phyloP scores from a whole-genome alignment of 306 rosid genomes.

The Prunus mongolica region DNA sequence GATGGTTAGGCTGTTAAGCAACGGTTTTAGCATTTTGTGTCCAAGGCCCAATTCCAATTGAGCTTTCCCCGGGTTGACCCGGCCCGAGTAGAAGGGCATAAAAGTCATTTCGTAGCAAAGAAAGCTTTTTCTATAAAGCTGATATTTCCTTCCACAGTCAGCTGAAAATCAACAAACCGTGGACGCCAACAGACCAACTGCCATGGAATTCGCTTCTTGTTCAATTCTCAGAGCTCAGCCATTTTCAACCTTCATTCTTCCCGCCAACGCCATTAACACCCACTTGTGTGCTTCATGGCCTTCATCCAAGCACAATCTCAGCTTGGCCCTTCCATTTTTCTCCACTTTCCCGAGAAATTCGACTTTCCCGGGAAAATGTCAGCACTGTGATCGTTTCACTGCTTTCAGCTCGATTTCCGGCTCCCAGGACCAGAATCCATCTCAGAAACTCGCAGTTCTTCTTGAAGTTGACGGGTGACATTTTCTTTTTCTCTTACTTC shows the following conservation, averaged over 20 bases:
- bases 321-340: conserved; percentile 24
- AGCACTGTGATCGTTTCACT: conserved; percentile 29
- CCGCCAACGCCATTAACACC: background rate
- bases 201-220: conserved; percentile 42
- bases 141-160: background rate
- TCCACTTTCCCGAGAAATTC: conserved; percentile 19
- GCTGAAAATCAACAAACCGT: background rate
- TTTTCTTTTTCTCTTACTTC: background rate
- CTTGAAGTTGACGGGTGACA: conserved; percentile 87
- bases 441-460: conserved; percentile 68
- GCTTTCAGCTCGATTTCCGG: conserved; percentile 39
- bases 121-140: background rate
- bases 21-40: too few species aligned
- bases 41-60: background rate
- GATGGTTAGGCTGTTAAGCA: too few species aligned
- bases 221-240: conserved; percentile 21
- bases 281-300: conserved; percentile 3
- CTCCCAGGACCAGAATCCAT: conserved; percentile 18
- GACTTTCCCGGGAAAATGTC: conserved; percentile 34
- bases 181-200: background rate
- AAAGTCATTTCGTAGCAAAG: background rate
- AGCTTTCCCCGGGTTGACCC: background rate
- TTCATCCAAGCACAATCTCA: conserved; percentile 12
- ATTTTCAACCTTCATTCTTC: conserved; percentile 15
- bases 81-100: background rate